A percentile compares a stretch with the other conserved stretches of the same genome.
Conservation (phyloP, 345 rosid genomes). For the Moricandia moricandioides region DNA sequence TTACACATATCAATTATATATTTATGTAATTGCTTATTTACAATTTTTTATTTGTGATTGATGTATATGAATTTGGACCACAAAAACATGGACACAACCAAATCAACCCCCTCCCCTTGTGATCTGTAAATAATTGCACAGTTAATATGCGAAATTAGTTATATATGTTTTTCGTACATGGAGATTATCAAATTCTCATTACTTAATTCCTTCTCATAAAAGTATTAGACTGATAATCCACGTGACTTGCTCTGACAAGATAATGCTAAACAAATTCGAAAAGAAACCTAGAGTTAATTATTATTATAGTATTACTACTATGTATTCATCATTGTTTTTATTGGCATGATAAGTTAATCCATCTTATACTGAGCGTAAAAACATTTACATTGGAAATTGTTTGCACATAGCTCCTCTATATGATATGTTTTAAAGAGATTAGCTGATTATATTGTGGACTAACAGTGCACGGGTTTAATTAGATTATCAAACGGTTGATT, state of each 20-base stretch:
- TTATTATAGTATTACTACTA: not conserved
- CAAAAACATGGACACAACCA: constrained; percentile 30
- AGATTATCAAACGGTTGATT: not conserved
- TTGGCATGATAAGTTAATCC: not conserved
- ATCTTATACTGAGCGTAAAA: not conserved
- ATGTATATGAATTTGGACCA: constrained; percentile 33
- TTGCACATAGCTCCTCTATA: not conserved
- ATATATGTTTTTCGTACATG: constrained; percentile 13
- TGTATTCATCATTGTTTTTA: not conserved
- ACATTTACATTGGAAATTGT: not conserved
- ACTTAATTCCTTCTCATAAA: constrained; percentile 12
- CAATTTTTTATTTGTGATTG: constrained; percentile 12
- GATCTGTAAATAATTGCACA: constrained; percentile 17
- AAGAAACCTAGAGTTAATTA: not conserved
- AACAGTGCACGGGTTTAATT: not conserved
- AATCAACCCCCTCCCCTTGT: constrained; percentile 20
- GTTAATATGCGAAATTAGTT: constrained; percentile 7
- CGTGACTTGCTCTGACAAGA: constrained; percentile 34
- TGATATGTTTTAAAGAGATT: not conserved
- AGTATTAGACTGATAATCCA: constrained; percentile 19
- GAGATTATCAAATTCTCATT: constrained; percentile 19
- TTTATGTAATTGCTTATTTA: constrained; percentile 1
- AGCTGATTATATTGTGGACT: not conserved
- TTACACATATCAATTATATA: not conserved
- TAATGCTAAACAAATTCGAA: constrained; percentile 18